Evolutionary conservation across 305 asterid species (phyloP), one percentile per base, ranked within the genome.

Genomic region (Solanum hybrid): DNA sequence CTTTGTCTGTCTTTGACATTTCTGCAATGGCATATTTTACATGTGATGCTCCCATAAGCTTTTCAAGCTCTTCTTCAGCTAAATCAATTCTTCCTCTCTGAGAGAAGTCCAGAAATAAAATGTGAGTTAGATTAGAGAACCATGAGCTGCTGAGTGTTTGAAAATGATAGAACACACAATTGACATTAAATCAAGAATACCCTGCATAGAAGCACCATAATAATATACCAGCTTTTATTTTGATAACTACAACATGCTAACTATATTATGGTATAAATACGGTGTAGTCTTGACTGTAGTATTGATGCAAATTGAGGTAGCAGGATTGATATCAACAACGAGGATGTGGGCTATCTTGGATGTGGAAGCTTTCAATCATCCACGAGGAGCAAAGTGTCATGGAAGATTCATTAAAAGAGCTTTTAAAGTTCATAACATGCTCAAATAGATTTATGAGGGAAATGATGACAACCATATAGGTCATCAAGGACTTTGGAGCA

Each of bases 11-110:
- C 93, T 94, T 97, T 82, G 96, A 92, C 74, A 96, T 89, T 83
- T 96, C 99, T 86, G 95, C 92, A 96, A 97, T 94, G 79, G 97
- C 92, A 88, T 92, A 77, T 91, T 95, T 95, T 90, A 95, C 99
- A 92, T 97, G 98, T 82, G 92, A 89, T 87, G 94, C 95, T 91
- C 99, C 99, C 51, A 95, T 91, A 83, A 97, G 99, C 93, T 92
- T 96, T 93, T 93, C 99, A 31, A 97, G 92, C 90, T 93, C 97
- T 93, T 90, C 94, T 92, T 97, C 99, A 89, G 98, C 93, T 92
- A 95, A 98, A 90, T 93, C 93, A 89, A 89, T 86, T 94, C 94
- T 94, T 90, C 99, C 98, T 93, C 91, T 93, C 99, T 97, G 91
- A 89, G 39, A 78, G 83, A 92, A 91, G 82, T 28, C 26, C 67